Conservation (phyloP, 257 asterid species). For the Plantago elongata region DNA sequence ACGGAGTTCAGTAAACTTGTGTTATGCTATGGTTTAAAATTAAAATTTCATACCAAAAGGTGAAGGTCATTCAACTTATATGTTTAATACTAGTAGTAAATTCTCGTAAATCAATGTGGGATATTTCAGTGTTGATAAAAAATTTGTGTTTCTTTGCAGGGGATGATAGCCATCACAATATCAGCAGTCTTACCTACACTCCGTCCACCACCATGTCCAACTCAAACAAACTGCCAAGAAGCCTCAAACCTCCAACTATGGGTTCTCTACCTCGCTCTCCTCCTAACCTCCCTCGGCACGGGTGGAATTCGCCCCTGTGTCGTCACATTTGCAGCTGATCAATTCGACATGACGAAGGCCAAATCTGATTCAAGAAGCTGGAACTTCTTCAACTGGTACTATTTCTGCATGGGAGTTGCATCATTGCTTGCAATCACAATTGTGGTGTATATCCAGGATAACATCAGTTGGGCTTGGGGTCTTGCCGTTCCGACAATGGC, state of each 20-base stretch:
- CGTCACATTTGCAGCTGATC: constrained; percentile 80
- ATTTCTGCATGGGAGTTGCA: constrained; percentile 66
- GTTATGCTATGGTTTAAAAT: too few species aligned
- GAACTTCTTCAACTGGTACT: constrained; percentile 86
- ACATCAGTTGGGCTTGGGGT: constrained; percentile 86
- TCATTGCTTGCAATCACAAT: constrained; percentile 62
- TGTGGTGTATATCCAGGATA: constrained; percentile 80
- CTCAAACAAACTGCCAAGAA: constrained; percentile 61
- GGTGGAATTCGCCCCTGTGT: constrained; percentile 85
- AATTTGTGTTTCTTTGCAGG: constrained; percentile 33
- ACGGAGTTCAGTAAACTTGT: too few species aligned
- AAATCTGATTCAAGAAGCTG: constrained; percentile 43
- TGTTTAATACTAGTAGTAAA: not conserved
- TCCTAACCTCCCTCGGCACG: constrained; percentile 59
- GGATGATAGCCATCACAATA: constrained; percentile 57
- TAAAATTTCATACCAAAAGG: too few species aligned
- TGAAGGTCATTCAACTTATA: too few species aligned
- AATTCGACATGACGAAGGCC: constrained; percentile 58
- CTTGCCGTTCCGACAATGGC: constrained; percentile 84
- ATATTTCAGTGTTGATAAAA: not conserved
- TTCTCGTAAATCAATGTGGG: not conserved
- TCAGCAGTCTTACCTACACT: constrained; percentile 61
- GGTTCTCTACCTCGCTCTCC: constrained; percentile 55
- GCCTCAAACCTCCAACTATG: constrained; percentile 63
- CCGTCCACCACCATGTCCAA: constrained; percentile 76